Evolutionary conservation across 2,329 filamentous ascomycete genomes (phyloP).

Genomic region (Rugonectria rugulosa): DNA sequence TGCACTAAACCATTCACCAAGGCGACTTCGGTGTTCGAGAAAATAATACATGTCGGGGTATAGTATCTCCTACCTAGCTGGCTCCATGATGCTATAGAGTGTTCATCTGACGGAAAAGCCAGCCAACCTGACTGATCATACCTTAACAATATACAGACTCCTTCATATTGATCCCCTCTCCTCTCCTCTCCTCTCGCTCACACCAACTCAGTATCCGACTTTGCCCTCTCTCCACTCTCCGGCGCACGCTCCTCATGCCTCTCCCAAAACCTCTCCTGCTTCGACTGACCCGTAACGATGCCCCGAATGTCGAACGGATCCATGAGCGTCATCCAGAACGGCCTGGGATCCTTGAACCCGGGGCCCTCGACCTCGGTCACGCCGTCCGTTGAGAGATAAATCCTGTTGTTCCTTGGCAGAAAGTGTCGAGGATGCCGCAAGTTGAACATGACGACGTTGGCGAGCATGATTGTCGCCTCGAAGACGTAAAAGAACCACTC

Average conservation of each 20-base stretch:
- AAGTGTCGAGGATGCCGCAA: slow-evolving; percentile 58
- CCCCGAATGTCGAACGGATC: slow-evolving; percentile 51
- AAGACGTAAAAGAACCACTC: slow-evolving; percentile 69
- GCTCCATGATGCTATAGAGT: too few species aligned
- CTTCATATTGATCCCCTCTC: not conserved
- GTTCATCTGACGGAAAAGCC: too few species aligned
- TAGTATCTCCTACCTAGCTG: too few species aligned
- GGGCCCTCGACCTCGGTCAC: slow-evolving; percentile 56
- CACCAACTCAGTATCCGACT: slow-evolving; percentile 15
- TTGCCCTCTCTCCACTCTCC: slow-evolving; percentile 1
- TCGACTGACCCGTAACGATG: slow-evolving; percentile 43
- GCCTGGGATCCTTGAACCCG: slow-evolving; percentile 57
- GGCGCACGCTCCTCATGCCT: slow-evolving; percentile 1
- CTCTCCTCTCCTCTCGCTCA: not conserved
- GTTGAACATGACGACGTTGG: slow-evolving; percentile 60
- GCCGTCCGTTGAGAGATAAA: slow-evolving; percentile 60
- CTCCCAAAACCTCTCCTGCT: slow-evolving; percentile 49
- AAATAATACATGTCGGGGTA: too few species aligned
- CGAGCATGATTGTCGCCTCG: slow-evolving; percentile 61
- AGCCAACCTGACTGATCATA: not conserved
- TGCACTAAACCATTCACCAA: too few species aligned
- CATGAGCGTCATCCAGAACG: slow-evolving; percentile 50
- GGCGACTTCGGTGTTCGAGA: too few species aligned
- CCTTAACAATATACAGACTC: not conserved
- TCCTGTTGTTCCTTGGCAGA: slow-evolving; percentile 56